Evolutionary conservation across 495 filamentous ascomycete species (phyloP).

Genomic region (Glonium stellatum): DNA sequence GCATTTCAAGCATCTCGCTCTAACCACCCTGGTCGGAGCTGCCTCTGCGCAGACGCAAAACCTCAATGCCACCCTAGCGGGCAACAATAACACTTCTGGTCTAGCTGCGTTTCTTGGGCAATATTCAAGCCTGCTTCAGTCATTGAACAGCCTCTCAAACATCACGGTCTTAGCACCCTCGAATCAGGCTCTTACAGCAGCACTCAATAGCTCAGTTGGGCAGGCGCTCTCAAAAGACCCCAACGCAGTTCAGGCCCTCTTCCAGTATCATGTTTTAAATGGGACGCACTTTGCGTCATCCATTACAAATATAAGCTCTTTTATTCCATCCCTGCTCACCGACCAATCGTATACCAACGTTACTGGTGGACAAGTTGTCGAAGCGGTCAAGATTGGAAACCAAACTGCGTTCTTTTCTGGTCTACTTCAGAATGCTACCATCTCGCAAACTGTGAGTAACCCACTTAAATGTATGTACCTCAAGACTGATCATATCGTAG

Average conservation of each 20-base stretch:
- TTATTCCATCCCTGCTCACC: slow-evolving; percentile 51
- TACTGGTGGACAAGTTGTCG: slow-evolving; percentile 44
- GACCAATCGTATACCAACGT: slow-evolving; percentile 46
- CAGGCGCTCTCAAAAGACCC: slow-evolving; percentile 33
- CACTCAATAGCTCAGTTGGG: slow-evolving; percentile 34
- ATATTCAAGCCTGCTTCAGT: no score
- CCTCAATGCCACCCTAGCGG: no score
- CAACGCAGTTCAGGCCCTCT: slow-evolving; percentile 39
- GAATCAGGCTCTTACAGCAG: slow-evolving; percentile 49
- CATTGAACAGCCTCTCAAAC: no score
- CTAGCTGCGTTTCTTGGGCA: no score
- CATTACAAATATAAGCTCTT: slow-evolving; percentile 40
- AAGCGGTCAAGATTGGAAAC: slow-evolving; percentile 28
- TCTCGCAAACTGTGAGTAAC: slow-evolving; percentile 32
- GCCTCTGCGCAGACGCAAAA: no score
- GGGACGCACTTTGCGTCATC: slow-evolving; percentile 42
- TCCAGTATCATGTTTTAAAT: slow-evolving; percentile 60
- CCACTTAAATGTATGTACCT: no score
- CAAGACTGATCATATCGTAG: background rate
- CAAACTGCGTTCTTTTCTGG: slow-evolving; percentile 36
- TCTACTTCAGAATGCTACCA: slow-evolving; percentile 30
- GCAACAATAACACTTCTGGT: no score
- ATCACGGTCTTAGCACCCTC: slow-evolving; percentile 60
- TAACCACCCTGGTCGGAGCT: no score
- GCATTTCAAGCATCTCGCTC: no score